Conservation (phyloP, 2,329 filamentous ascomycete genomes). For the Cylindrodendrum hubeiense region DNA sequence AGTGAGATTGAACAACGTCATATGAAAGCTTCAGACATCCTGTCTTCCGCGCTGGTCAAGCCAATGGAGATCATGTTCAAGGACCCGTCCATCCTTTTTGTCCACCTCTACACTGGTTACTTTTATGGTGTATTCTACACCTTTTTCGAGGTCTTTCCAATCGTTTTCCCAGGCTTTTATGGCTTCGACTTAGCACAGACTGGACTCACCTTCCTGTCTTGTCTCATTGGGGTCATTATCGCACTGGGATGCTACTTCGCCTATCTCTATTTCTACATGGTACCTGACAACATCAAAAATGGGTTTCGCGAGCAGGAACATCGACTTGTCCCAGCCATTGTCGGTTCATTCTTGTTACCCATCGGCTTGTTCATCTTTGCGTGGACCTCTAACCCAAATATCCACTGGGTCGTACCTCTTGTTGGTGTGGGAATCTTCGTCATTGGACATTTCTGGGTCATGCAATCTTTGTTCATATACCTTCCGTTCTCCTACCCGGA, state of each 20-base stretch:
- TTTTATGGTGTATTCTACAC: conserved; percentile 72
- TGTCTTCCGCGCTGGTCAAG: conserved; percentile 70
- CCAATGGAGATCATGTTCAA: conserved; percentile 70
- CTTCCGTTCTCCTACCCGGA: conserved; percentile 56
- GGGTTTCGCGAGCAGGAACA: conserved; percentile 65
- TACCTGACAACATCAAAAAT: conserved; percentile 61
- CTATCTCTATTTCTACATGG: conserved; percentile 66
- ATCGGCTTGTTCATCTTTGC: conserved; percentile 56
- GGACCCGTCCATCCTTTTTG: conserved; percentile 72
- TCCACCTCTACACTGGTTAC: conserved; percentile 71
- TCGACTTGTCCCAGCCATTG: conserved; percentile 64
- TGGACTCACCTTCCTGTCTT: conserved; percentile 71
- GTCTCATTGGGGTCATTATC: conserved; percentile 67
- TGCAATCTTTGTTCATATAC: conserved; percentile 52
- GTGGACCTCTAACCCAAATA: conserved; percentile 47
- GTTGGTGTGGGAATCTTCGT: conserved; percentile 53
- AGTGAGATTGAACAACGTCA: conserved; percentile 72
- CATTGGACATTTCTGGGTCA: conserved; percentile 44
- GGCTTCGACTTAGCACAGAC: conserved; percentile 68
- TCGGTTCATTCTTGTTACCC: conserved; percentile 49
- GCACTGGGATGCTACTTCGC: conserved; percentile 61
- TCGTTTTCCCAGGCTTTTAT: conserved; percentile 72
- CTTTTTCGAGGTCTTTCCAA: conserved; percentile 74
- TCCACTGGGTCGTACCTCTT: conserved; percentile 51
- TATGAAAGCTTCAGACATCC: conserved; percentile 59